These are phyloP conservation scores for Senna siamea DNA, from an alignment of 306 rosid genomes.

Conservation along the genomic window DNA sequence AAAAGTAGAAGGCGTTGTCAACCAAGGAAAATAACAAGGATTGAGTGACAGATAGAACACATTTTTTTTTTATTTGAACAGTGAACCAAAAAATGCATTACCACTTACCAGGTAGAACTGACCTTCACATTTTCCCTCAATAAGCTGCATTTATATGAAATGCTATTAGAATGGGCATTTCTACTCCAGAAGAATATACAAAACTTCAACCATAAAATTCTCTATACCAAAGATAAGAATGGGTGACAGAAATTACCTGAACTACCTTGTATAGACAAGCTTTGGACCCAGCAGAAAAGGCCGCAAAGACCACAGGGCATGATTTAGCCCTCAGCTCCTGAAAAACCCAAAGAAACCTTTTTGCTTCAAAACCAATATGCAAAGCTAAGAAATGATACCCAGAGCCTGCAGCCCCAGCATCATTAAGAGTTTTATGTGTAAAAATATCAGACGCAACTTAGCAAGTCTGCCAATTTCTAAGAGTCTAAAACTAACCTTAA, in stretches of 20 bases:
- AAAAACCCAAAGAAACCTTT: slow-evolving; percentile 38
- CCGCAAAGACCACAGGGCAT: slow-evolving; percentile 83
- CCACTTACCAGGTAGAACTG: slow-evolving; percentile 75
- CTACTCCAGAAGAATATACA: slow-evolving; percentile 23
- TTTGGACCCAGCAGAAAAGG: slow-evolving; percentile 86
- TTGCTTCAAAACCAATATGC: slow-evolving; percentile 28
- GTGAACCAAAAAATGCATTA: slow-evolving; percentile 43
- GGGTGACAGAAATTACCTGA: slow-evolving; percentile 58
- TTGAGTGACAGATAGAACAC: background rate
- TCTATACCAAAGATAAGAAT: slow-evolving; percentile 27
- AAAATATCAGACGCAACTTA: slow-evolving; percentile 31
- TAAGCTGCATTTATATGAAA: slow-evolving; percentile 63
- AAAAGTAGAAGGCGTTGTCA: slow-evolving; percentile 4
- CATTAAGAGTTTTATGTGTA: slow-evolving; percentile 1
- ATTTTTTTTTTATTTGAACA: background rate
- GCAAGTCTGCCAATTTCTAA: slow-evolving; percentile 27
- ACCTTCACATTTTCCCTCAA: slow-evolving; percentile 76
- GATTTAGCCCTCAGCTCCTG: slow-evolving; percentile 78
- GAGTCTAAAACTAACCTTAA: slow-evolving; percentile 61
- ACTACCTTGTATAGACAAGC: slow-evolving; percentile 85
- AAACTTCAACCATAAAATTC: slow-evolving; percentile 31
- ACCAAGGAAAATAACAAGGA: slow-evolving; percentile 25
- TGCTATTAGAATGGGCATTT: slow-evolving; percentile 27
- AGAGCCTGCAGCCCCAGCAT: slow-evolving; percentile 10
- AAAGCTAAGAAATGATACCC: slow-evolving; percentile 23